These are phyloP conservation scores for Backusella circina DNA, from an alignment of 192 early-diverging fungal genomes.

Conservation along the genomic window DNA sequence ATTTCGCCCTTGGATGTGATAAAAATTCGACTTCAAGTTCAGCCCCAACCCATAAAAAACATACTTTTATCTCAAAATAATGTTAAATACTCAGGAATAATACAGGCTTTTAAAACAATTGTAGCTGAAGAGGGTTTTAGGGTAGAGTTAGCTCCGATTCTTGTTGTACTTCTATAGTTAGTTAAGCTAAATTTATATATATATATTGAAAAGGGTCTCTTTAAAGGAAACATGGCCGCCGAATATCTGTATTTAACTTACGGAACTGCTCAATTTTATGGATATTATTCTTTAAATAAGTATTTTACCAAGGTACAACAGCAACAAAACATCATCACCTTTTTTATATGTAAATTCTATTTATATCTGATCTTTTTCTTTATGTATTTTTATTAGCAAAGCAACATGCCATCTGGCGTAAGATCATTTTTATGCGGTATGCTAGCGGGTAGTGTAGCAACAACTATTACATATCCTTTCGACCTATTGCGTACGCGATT, in stretches of 20 bases:
- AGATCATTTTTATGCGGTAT: constrained; percentile 74
- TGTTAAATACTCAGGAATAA: constrained; percentile 60
- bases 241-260: constrained; percentile 91
- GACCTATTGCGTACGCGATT: constrained; percentile 94
- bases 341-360: neutral
- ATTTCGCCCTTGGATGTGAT: constrained; percentile 93
- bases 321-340: neutral
- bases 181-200: neutral
- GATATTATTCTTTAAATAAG: neutral
- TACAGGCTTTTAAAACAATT: constrained; percentile 66
- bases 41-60: constrained; percentile 1
- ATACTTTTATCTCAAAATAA: neutral
- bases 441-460: constrained; percentile 73
- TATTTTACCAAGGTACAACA: neutral
- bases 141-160: neutral
- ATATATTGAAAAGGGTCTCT: constrained; percentile 52
- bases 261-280: constrained; percentile 80
- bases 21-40: constrained; percentile 79
- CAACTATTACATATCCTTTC: constrained; percentile 84
- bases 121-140: constrained; percentile 74
- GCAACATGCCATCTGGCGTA: constrained; percentile 26
- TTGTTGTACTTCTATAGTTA: neutral
- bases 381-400: neutral
- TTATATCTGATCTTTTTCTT: neutral
- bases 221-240: constrained; percentile 93